Conservation (phyloP, 2,329 filamentous ascomycete genomes). For the Cadophora sp. region DNA sequence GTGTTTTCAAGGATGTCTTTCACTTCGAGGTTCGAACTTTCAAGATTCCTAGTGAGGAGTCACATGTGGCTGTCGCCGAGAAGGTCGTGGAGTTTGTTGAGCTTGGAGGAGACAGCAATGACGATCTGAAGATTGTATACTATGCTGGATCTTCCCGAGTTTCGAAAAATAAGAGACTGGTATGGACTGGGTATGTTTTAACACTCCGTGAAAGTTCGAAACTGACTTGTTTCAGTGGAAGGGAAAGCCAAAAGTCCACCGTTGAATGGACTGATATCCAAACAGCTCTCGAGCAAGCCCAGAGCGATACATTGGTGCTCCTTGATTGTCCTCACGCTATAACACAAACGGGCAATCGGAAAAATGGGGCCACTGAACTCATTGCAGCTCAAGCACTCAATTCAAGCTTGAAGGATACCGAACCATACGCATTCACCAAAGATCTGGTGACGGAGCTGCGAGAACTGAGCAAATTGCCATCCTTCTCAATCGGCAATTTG, state of each 20-base stretch:
- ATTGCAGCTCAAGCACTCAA: conserved; percentile 33
- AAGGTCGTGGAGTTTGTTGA: conserved; percentile 33
- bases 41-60: conserved; percentile 32
- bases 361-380: conserved; percentile 33
- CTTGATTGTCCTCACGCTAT: conserved; percentile 33
- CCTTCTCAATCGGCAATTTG: conserved; percentile 36
- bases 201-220: background rate
- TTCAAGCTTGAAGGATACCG: conserved; percentile 7
- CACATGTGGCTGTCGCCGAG: conserved; percentile 24
- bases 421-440: conserved; percentile 29
- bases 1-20: conserved; percentile 35
- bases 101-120: conserved; percentile 28
- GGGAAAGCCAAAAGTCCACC: conserved; percentile 21
- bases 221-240: conserved; percentile 14
- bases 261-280: conserved; percentile 35
- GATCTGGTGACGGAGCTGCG: conserved; percentile 32
- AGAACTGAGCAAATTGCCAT: conserved; percentile 33
- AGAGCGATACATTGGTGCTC: conserved; percentile 34
- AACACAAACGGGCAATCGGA: conserved; percentile 16
- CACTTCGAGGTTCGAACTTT: conserved; percentile 36
- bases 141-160: conserved; percentile 35
- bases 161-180: conserved; percentile 23
- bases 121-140: conserved; percentile 38
- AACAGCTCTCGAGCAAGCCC: conserved; percentile 29
- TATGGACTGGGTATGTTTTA: conserved; percentile 34